Evolutionary conservation across 371 early-diverging fungal species (phyloP).

Genomic region (Ordospora pajunii): DNA sequence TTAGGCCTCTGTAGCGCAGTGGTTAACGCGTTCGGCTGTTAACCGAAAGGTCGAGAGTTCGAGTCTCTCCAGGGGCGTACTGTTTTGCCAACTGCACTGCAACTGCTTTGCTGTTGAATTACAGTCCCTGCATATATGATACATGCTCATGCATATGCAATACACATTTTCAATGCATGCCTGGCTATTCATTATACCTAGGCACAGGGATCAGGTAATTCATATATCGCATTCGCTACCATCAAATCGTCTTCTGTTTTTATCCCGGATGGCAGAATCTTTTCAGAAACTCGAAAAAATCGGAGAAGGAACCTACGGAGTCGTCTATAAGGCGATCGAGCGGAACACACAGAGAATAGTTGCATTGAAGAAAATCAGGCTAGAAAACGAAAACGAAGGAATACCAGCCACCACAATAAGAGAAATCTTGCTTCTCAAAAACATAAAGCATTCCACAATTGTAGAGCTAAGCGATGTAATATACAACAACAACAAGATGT

Average conservation of each 20-base stretch:
- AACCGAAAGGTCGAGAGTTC: constrained; percentile 19
- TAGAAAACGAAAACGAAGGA: constrained; percentile 88
- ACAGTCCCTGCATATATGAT: too few relatives aligned
- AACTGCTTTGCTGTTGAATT: neutral
- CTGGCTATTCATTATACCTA: too few relatives aligned
- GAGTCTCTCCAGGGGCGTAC: constrained; percentile 14
- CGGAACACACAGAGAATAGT: constrained; percentile 75
- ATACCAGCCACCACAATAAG: constrained; percentile 88
- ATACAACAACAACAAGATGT: constrained; percentile 86
- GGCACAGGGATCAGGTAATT: too few relatives aligned
- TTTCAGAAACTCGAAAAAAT: constrained; percentile 77
- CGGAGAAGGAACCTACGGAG: constrained; percentile 98
- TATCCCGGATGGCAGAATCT: constrained; percentile 41
- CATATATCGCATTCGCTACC: too few relatives aligned
- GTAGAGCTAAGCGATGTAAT: constrained; percentile 84
- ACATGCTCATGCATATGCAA: too few relatives aligned
- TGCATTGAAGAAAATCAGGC: constrained; percentile 87
- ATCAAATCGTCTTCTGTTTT: neutral
- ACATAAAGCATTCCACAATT: constrained; percentile 76
- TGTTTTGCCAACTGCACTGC: neutral
- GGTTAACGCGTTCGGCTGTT: constrained; percentile 19
- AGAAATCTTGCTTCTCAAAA: constrained; percentile 85
- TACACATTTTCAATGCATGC: neutral
- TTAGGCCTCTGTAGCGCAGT: constrained; percentile 61
- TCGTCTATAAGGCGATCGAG: constrained; percentile 89